A percentile compares a stretch with the other conserved stretches of the same genome.
Evolutionary conservation across 1,284 basidiomycete genomes (phyloP).

Genomic region (Phellopilus nigrolimitatus): DNA sequence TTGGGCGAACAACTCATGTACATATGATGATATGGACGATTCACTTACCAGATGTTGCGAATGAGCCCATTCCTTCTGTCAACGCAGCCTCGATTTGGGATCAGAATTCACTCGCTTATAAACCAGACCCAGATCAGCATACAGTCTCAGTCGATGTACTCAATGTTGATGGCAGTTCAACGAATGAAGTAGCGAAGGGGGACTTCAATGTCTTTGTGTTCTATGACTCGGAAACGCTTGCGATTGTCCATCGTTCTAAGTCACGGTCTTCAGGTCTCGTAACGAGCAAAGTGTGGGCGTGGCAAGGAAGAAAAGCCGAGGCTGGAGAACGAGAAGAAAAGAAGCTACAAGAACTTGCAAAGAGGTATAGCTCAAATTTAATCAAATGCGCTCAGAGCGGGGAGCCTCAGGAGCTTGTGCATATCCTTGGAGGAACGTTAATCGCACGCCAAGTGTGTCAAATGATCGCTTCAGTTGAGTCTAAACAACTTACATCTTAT

Average conservation of each 20-base stretch:
- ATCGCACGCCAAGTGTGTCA: constrained; percentile 58
- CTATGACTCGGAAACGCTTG: constrained; percentile 66
- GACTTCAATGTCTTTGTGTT: constrained; percentile 45
- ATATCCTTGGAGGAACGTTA: constrained; percentile 60
- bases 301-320: constrained; percentile 53
- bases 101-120: constrained; percentile 24
- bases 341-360: constrained; percentile 64
- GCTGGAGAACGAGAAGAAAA: constrained; percentile 53
- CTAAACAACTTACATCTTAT: too few relatives aligned
- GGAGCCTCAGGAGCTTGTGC: constrained; percentile 58
- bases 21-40: constrained; percentile 13
- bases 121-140: constrained; percentile 36
- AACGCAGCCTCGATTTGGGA: constrained; percentile 45
- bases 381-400: constrained; percentile 45
- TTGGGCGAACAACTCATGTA: constrained; percentile 1
- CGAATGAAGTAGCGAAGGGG: constrained; percentile 20
- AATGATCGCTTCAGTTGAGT: too few relatives aligned
- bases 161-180: constrained; percentile 44
- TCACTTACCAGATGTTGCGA: constrained; percentile 33
- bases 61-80: constrained; percentile 45
- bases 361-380: constrained; percentile 55
- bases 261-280: constrained; percentile 59
- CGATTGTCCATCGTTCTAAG: constrained; percentile 64
- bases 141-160: constrained; percentile 71
- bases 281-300: constrained; percentile 65